A percentile compares a stretch with the other conserved stretches of the same genome.
These are phyloP conservation scores for Cytauxzoon felis DNA, from an alignment of 169 alveolate species.

Conservation along the genomic window DNA sequence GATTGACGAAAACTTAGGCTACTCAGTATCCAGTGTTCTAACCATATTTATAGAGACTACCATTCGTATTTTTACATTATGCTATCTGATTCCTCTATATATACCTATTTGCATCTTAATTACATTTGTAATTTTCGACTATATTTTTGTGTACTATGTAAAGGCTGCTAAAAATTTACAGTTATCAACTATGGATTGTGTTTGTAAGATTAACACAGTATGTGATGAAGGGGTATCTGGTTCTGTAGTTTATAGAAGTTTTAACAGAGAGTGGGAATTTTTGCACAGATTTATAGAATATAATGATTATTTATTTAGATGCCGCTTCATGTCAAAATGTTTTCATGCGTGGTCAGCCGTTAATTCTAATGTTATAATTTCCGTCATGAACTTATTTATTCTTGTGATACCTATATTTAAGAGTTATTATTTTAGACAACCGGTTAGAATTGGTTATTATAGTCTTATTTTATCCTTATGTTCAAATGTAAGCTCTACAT, in stretches of 20 bases:
- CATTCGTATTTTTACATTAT: constrained; percentile 36
- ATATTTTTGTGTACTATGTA: constrained; percentile 3
- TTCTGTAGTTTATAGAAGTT: constrained; percentile 35
- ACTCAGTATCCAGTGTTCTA: constrained; percentile 14
- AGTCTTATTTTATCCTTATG: constrained; percentile 5
- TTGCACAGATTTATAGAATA: constrained; percentile 10
- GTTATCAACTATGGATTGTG: constrained; percentile 15
- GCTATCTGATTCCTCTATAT: constrained; percentile 24
- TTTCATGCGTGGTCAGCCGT: constrained; percentile 29
- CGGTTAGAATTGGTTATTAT: background rate
- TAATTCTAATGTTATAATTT: constrained; percentile 3
- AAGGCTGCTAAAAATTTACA: constrained; percentile 38
- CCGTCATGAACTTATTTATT: background rate
- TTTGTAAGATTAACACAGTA: constrained; percentile 23
- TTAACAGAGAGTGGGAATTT: constrained; percentile 32
- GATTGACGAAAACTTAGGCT: constrained; percentile 42
- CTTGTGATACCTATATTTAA: constrained; percentile 3
- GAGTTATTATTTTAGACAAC: background rate
- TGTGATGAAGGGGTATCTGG: constrained; percentile 41
- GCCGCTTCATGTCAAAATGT: constrained; percentile 17
- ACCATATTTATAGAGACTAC: constrained; percentile 11
- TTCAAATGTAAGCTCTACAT: background rate
- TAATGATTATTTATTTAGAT: constrained; percentile 19
- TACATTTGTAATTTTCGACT: constrained; percentile 1
- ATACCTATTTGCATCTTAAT: constrained; percentile 10